Conservation (phyloP, 1,139 yeast species). For the Magnusiomyces fungicola region DNA sequence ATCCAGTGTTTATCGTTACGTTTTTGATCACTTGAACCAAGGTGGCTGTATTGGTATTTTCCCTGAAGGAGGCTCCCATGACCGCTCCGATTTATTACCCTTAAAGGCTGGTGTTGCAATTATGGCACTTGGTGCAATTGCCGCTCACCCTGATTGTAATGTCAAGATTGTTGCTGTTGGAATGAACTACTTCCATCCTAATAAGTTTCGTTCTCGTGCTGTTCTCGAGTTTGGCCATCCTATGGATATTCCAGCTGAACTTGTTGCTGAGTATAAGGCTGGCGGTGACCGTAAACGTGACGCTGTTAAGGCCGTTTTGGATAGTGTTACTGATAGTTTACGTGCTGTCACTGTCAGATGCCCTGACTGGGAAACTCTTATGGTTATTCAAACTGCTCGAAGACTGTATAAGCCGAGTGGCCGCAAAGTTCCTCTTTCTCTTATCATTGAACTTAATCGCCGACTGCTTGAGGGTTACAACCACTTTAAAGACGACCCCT, state of each 20-base stretch:
- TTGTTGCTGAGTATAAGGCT: conserved; percentile 54
- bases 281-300: conserved; percentile 55
- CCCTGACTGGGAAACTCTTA: conserved; percentile 84
- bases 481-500: conserved; percentile 64
- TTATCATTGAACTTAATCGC: conserved; percentile 85
- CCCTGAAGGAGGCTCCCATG: conserved; percentile 98
- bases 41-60: conserved; percentile 90
- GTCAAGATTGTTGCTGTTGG: conserved; percentile 93
- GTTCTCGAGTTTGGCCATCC: conserved; percentile 94
- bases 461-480: conserved; percentile 74
- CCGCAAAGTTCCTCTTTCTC: conserved; percentile 65
- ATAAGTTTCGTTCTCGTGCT: conserved; percentile 89
- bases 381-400: conserved; percentile 90
- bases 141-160: conserved; percentile 53
- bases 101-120: conserved; percentile 96
- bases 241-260: conserved; percentile 55
- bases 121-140: conserved; percentile 93
- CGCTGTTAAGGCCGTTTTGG: conserved; percentile 66
- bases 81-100: conserved; percentile 82
- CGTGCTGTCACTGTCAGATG: conserved; percentile 88
- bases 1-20: conserved; percentile 68
- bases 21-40: conserved; percentile 69
- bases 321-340: conserved; percentile 64
- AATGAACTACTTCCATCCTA: conserved; percentile 94
- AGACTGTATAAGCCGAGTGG: conserved; percentile 77